Base-by-base conservation (phyloP, 345 rosid genomes). In the Ailanthus altissimus region DNA sequence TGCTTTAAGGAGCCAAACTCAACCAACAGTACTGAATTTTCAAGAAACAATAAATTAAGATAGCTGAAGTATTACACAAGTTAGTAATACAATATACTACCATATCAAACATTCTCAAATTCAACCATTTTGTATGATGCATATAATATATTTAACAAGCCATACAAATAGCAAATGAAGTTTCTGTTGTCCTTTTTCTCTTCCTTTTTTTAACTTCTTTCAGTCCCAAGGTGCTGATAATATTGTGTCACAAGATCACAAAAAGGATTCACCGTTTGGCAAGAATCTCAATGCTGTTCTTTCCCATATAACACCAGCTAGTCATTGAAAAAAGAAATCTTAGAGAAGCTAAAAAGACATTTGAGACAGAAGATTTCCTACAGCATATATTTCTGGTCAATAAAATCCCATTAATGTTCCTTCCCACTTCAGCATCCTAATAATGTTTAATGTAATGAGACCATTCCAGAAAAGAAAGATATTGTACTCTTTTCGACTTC, bases 391-490 rank as follows among this genome's bases (percentile, higher is more conserved):
- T 73, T 46, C 46, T 16, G 45, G 77, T 59, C 45, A 62, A 18
- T 60, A 60, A 46, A 32, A n/a, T 21, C 25, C n/a, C 53, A 21
- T 40, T 23, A 57, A 38, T 56, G 20, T 3, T 60, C 76, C 60
- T 73, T 49, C 61, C 70, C 49, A 74, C 42, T 50, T 63, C 47
- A 49, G n/a, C 45, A 62, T 7, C 50, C 8, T 21, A 49, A 74
- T 63, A 50, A 64, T 64, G 51, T 7, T 10, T 49, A 14, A 51
- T 62, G 7, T 9, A 51, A 25, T n/a, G 32, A 23, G 32, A 60
- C 25, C 57, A 45, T 46, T 25, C 51, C 14, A 67, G 16, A 5
- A 46, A 66, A 8, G 23, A 66, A 20, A 20, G 9, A 56, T 38
- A 56, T 56, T 15, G 28, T 32, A 45, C 57, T 28, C 46, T 18